A percentile compares a stretch with the other conserved stretches of the same genome.
These are phyloP conservation scores for Zopfochytrium polystomum DNA, from an alignment of 371 early-diverging fungal genomes.

Conservation along the genomic window DNA sequence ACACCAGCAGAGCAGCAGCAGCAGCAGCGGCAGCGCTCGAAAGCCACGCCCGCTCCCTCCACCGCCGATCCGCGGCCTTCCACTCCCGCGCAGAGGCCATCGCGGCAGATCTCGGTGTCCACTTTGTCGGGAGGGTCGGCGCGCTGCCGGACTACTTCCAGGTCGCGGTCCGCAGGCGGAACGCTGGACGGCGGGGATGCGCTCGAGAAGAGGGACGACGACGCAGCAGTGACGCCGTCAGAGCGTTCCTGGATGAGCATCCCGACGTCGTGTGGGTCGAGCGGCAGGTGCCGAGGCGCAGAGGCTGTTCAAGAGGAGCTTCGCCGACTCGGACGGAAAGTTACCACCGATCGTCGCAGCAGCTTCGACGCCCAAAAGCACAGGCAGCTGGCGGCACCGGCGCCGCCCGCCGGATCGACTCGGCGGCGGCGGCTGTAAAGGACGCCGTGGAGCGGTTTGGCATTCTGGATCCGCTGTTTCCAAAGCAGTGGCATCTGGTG, in stretches of 20 bases:
- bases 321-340: not conserved
- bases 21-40: too few relatives aligned
- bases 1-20: too few relatives aligned
- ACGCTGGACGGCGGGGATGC: too few relatives aligned
- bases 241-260: not conserved
- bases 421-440: not conserved
- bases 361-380: not conserved
- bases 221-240: not conserved
- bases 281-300: constrained; percentile 33
- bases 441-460: constrained; percentile 24
- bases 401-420: too few relatives aligned
- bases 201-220: not conserved
- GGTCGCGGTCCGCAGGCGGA: constrained; percentile 46
- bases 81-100: constrained; percentile 22
- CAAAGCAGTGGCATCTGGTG: constrained; percentile 82
- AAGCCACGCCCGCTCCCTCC: too few relatives aligned
- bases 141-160: constrained; percentile 63
- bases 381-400: not conserved
- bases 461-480: constrained; percentile 77
- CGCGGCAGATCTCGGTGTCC: constrained; percentile 37
- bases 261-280: constrained; percentile 33
- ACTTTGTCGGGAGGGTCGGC: constrained; percentile 66
- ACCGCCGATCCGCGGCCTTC: constrained; percentile 1
- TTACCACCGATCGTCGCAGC: not conserved
- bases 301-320: constrained; percentile 33